These are phyloP conservation scores for Mikania micrantha DNA, from an alignment of 129 eudicot species.

Conservation along the genomic window DNA sequence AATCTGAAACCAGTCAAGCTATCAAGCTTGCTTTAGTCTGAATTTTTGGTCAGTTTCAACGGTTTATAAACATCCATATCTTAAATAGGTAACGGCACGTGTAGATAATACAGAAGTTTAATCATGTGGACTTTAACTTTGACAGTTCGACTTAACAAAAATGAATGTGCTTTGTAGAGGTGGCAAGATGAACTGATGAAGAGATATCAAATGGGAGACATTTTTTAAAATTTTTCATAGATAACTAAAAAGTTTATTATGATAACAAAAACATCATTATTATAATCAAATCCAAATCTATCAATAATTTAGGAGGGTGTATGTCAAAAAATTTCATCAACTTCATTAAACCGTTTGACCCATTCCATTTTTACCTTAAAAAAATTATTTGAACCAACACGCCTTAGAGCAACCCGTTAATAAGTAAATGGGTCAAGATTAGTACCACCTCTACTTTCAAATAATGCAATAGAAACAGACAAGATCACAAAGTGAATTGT, in stretches of 20 bases:
- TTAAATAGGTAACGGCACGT: too few relatives aligned
- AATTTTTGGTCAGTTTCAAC: too few relatives aligned
- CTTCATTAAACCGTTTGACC: neutral
- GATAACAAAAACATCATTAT: neutral
- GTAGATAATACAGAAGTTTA: too few relatives aligned
- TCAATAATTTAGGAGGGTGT: neutral
- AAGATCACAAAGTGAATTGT: too few relatives aligned
- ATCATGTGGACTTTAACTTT: neutral
- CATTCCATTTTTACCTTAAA: neutral
- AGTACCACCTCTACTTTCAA: neutral
- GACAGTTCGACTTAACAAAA: neutral
- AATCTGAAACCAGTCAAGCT: too few relatives aligned
- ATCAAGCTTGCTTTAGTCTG: too few relatives aligned
- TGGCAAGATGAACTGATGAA: neutral
- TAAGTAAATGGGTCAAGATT: neutral
- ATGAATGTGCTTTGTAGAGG: neutral
- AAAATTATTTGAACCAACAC: neutral
- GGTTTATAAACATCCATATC: too few relatives aligned
- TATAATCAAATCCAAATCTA: neutral
- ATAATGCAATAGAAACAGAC: neutral
- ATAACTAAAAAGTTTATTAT: neutral
- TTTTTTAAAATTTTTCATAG: neutral
- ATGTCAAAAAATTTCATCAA: neutral
- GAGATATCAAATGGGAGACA: neutral
- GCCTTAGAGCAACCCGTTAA: neutral